Evolutionary conservation across 2,329 filamentous ascomycete species (phyloP).

Genomic region (Achaetomium macrosporum): DNA sequence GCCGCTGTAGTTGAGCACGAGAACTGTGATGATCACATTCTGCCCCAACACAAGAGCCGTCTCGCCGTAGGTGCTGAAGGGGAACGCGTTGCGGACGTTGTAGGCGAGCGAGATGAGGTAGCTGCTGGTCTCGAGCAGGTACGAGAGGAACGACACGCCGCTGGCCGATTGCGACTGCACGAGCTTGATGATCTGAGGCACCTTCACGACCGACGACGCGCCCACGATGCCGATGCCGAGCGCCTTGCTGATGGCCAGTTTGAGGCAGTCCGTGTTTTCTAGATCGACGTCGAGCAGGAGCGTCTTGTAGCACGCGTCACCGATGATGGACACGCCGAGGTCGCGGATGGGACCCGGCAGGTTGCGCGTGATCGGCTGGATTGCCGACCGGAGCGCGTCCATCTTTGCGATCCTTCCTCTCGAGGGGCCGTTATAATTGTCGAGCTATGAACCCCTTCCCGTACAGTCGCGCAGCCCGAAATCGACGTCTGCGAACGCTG

Average conservation of each 20-base stretch:
- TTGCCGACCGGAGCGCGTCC: constrained; percentile 55
- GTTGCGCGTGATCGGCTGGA: constrained; percentile 65
- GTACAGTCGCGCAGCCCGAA: neutral
- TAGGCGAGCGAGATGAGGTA: constrained; percentile 90
- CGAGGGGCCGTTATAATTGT: neutral
- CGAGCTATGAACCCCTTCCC: too few species aligned
- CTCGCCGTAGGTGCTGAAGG: constrained; percentile 96
- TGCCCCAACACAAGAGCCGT: constrained; percentile 86
- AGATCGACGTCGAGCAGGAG: constrained; percentile 81
- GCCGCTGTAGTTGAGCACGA: constrained; percentile 80
- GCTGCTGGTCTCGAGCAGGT: constrained; percentile 82
- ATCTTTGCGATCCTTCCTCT: constrained; percentile 34
- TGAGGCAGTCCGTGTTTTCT: constrained; percentile 71
- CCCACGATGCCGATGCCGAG: constrained; percentile 91
- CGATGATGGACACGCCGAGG: constrained; percentile 72
- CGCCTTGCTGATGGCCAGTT: constrained; percentile 84
- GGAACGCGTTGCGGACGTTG: constrained; percentile 84
- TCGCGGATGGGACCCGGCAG: constrained; percentile 71
- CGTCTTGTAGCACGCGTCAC: constrained; percentile 75
- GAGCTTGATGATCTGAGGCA: constrained; percentile 94
- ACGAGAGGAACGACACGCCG: constrained; percentile 84
- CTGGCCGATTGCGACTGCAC: constrained; percentile 71
- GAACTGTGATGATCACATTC: constrained; percentile 80
- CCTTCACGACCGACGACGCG: constrained; percentile 86
- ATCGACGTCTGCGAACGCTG: neutral